Evolutionary conservation across 352 stramenopile genomes (phyloP), one percentile per base, ranked within the genome.

Genomic region (Globisporangium emineosum): DNA sequence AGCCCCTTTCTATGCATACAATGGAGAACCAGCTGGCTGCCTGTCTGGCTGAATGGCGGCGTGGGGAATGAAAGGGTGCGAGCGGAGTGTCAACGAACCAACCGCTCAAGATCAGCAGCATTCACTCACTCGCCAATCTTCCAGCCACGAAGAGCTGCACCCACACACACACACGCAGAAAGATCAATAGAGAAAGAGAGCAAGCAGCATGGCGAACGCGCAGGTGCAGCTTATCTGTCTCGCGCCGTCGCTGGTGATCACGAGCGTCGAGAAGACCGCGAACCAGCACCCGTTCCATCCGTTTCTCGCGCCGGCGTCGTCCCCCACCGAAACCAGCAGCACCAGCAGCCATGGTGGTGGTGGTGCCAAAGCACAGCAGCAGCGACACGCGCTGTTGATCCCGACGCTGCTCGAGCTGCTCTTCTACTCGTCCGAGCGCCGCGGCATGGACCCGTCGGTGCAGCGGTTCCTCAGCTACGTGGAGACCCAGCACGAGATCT

Each of bases 401-500:
- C 70, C 75, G 42, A 65, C 73, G 32, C 67, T 89, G 43, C 75
- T 89, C 19, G 71, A 82, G 58, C 66, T 89, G 60, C 62, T 89
- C 29, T 86, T 89, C 64, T 89, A 83, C 67, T 58, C 71, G 42
- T 68, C 66, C 2, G 57, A 68, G 54, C 32, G 35, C 12, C 21
- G 23, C 23, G 64, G 21, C 32, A 47, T 8, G 40, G 52, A 33
- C 15, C 7, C 32, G 5, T 50, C 9, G 6, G 30, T 29, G 17
- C 58, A 67, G 52, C 75, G 75, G 9, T 88, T 90, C 60, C 63
- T 90, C 23, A 90, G 80, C 65, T 86, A 83, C 64, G 78, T 86
- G 21, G 77, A 90, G 71, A 87, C 78, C 23, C 75, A 85, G 53
- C 77, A 90, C 64, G 80, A 90, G 62, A 52, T 90, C 21, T 88